phyloP scores from a whole-genome alignment of 169 alveolate species.

The Plasmodium gallinaceum region DNA sequence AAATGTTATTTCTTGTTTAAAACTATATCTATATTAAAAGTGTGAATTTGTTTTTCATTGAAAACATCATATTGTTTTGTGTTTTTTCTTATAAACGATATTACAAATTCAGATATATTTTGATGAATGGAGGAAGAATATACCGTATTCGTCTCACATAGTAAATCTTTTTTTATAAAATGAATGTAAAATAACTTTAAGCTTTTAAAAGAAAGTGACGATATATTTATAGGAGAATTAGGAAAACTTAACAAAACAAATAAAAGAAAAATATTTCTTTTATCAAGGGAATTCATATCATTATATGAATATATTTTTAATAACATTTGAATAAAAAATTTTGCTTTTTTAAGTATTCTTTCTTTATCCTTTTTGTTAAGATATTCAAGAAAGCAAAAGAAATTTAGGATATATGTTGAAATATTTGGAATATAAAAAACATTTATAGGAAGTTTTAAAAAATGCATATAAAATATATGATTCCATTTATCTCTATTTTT shows the following conservation, averaged over 20 bases:
- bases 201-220: conserved; percentile 7
- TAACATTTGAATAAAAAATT: background rate
- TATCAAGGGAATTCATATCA: conserved; percentile 18
- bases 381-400: conserved; percentile 15
- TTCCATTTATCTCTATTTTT: background rate
- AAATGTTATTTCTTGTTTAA: background rate
- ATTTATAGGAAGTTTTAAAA: conserved; percentile 15
- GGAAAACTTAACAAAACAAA: background rate
- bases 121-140: conserved; percentile 45
- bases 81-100: background rate
- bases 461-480: conserved; percentile 7
- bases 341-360: background rate
- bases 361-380: conserved; percentile 1
- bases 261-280: conserved; percentile 34
- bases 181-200: conserved; percentile 25
- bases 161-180: conserved; percentile 1
- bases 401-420: conserved; percentile 36
- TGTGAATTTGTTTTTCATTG: conserved; percentile 21
- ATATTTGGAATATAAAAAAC: conserved; percentile 32
- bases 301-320: background rate
- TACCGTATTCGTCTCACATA: background rate
- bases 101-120: conserved; percentile 11
- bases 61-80: background rate
- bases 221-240: background rate
- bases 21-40: conserved; percentile 28